A percentile compares a stretch with the other conserved stretches of the same genome.
phyloP scores from a whole-genome alignment of 1,139 yeast species.

The Suhomyces anneliseae region DNA sequence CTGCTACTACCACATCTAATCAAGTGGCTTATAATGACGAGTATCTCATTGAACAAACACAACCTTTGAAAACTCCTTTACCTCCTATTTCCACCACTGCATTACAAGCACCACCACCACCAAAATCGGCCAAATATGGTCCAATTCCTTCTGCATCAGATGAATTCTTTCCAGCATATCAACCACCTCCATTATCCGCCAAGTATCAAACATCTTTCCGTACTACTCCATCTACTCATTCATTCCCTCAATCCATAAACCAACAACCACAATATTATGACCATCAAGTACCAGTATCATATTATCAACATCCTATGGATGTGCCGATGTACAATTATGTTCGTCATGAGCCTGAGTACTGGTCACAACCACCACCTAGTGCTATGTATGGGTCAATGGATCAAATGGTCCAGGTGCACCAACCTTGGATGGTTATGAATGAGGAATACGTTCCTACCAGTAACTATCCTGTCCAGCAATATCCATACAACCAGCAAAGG shows the following conservation, averaged over 20 bases:
- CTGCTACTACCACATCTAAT: conserved; percentile 14
- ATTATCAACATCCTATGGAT: conserved; percentile 9
- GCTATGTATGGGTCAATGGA: conserved; percentile 14
- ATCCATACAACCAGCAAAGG: conserved; percentile 7
- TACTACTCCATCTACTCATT: conserved; percentile 13
- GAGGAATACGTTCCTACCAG: conserved; percentile 17
- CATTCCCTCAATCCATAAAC: conserved; percentile 13
- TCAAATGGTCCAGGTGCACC: conserved; percentile 13
- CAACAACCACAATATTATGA: conserved; percentile 16
- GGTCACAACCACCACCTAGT: conserved; percentile 18
- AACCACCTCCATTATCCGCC: conserved; percentile 20
- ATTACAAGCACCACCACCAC: conserved; percentile 13
- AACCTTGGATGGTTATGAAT: conserved; percentile 15
- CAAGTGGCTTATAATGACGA: conserved; percentile 44
- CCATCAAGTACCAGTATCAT: conserved; percentile 6
- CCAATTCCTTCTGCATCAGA: conserved; percentile 18
- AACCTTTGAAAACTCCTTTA: conserved; percentile 30
- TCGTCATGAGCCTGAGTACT: conserved; percentile 24
- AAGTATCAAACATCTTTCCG: conserved; percentile 18
- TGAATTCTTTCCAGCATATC: conserved; percentile 21
- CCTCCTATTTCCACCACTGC: conserved; percentile 14
- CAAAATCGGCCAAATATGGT: conserved; percentile 18
- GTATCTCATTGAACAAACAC: conserved; percentile 50
- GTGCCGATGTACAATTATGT: conserved; percentile 10
- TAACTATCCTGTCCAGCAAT: conserved; percentile 14